These are phyloP conservation scores for Lactarius indigo DNA, from an alignment of 768 basidiomycete species.

Conservation along the genomic window DNA sequence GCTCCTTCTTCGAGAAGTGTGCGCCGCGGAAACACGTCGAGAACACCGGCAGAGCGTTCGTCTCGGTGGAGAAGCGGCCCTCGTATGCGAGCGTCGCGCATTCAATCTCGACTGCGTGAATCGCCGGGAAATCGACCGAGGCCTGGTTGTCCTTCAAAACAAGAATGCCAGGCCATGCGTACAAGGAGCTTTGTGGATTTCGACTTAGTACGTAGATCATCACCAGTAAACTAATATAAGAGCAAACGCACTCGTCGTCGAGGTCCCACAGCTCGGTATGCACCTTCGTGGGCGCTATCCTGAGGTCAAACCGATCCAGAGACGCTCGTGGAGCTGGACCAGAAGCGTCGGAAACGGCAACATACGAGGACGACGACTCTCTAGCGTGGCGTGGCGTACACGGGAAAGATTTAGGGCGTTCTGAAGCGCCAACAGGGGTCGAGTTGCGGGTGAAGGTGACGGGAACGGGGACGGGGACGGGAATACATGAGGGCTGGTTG, in stretches of 20 bases:
- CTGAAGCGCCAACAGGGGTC: neutral
- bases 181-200: conserved; percentile 9
- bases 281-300: conserved; percentile 15
- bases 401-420: neutral
- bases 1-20: conserved; percentile 2
- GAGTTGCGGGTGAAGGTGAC: conserved; percentile 1
- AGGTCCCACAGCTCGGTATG: conserved; percentile 26
- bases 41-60: conserved; percentile 22
- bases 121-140: conserved; percentile 2
- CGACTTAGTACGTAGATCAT: neutral
- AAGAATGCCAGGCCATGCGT: conserved; percentile 23
- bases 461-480: conserved; percentile 1
- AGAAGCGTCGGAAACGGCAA: neutral
- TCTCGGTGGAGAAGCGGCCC: conserved; percentile 25
- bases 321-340: conserved; percentile 2
- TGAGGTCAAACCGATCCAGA: conserved; percentile 24
- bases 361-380: conserved; percentile 7
- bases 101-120: conserved; percentile 17
- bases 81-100: conserved; percentile 26
- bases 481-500: conserved; percentile 9
- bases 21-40: conserved; percentile 15
- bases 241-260: conserved; percentile 22
- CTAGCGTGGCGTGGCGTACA: neutral
- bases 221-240: neutral
- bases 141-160: conserved; percentile 21